These are phyloP conservation scores for Phytophthora citrophthora DNA, from an alignment of 352 stramenopile species.

Conservation along the genomic window DNA sequence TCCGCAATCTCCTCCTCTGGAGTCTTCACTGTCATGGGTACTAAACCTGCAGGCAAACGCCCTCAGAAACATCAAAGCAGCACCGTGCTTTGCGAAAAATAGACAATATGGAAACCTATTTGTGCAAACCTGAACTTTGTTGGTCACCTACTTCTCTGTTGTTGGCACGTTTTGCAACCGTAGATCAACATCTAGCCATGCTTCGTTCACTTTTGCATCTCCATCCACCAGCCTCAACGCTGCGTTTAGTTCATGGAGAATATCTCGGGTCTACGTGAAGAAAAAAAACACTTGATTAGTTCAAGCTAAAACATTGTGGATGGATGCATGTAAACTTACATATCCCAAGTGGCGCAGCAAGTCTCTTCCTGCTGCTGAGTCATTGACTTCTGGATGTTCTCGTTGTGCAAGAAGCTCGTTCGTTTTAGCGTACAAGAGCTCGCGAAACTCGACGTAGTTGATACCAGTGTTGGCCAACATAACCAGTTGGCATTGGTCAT, in stretches of 20 bases:
- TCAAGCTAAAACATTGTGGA: neutral
- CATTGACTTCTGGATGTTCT: neutral
- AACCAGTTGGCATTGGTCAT: slow-evolving; percentile 73
- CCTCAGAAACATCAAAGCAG: slow-evolving; percentile 3
- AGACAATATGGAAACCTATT: slow-evolving; percentile 24
- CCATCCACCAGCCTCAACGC: slow-evolving; percentile 25
- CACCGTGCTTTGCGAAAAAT: slow-evolving; percentile 23
- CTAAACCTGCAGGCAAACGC: slow-evolving; percentile 2
- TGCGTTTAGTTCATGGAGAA: slow-evolving; percentile 39
- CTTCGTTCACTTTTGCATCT: slow-evolving; percentile 14
- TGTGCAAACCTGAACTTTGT: neutral
- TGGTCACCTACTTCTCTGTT: neutral
- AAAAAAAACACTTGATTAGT: neutral
- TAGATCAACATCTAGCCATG: slow-evolving; percentile 32
- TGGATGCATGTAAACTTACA: slow-evolving; percentile 28
- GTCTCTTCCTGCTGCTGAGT: slow-evolving; percentile 7
- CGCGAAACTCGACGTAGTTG: slow-evolving; percentile 72
- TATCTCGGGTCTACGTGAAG: slow-evolving; percentile 31
- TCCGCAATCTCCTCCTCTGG: slow-evolving; percentile 62
- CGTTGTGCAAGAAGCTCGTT: slow-evolving; percentile 36
- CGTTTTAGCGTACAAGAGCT: slow-evolving; percentile 59
- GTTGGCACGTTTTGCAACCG: slow-evolving; percentile 17
- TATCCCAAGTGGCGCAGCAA: slow-evolving; percentile 28
- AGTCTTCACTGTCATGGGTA: slow-evolving; percentile 29
- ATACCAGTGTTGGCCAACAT: slow-evolving; percentile 84